Percentiles rank a stretch among this genome's conserved stretches.
phyloP scores from a whole-genome alignment of 225 moss, liverwort and hornwort genomes.

The Physcomitrellopsis africana region DNA sequence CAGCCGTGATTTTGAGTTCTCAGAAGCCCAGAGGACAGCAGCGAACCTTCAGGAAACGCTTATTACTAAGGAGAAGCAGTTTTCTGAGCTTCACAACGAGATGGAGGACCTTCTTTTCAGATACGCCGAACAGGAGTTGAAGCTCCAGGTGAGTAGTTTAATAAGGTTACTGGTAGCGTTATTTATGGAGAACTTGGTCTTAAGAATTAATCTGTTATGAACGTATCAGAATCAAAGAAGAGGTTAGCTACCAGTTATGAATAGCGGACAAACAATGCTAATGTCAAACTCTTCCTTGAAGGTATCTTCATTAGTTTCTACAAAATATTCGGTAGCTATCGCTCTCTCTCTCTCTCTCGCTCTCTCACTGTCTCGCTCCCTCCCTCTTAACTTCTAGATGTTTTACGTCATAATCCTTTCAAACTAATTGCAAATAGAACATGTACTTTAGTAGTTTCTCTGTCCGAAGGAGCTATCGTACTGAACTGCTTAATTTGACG shows the following conservation, averaged over 20 bases:
- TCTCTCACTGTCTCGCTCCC: background rate
- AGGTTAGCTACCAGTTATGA: background rate
- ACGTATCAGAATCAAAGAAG: background rate
- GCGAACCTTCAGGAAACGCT: slow-evolving; percentile 49
- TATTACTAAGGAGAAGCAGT: slow-evolving; percentile 48
- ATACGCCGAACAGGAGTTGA: slow-evolving; percentile 38
- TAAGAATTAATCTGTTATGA: background rate
- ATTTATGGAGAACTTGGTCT: background rate
- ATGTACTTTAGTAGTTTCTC: no score
- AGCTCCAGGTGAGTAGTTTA: slow-evolving; percentile 37
- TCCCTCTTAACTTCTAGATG: background rate
- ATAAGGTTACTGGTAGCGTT: background rate
- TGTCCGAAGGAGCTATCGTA: no score
- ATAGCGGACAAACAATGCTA: background rate
- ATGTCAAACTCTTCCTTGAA: background rate
- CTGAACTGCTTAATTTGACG: no score
- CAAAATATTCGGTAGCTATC: no score
- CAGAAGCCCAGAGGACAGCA: slow-evolving; percentile 24
- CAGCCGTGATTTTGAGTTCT: slow-evolving; percentile 27
- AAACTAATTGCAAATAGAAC: no score
- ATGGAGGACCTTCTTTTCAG: slow-evolving; percentile 43
- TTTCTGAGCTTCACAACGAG: slow-evolving; percentile 46
- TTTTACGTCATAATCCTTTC: no score
- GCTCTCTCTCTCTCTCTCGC: no score
- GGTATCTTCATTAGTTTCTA: no score